Evolutionary conservation across 23 red algal genomes (phyloP).

Genomic region (Porphyridium purpureum): DNA sequence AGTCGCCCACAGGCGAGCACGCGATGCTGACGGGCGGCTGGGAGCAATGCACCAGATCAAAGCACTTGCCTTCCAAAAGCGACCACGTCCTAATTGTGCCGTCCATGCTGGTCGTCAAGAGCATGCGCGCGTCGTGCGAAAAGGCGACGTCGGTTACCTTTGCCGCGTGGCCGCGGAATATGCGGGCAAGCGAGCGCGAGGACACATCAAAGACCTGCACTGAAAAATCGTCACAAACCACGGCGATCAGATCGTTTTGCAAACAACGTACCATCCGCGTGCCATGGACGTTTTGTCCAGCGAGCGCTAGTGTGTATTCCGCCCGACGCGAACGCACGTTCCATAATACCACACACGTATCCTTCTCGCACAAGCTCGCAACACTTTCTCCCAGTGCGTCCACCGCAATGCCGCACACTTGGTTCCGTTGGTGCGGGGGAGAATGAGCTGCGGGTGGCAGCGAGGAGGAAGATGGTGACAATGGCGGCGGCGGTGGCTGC

Average conservation of each 20-base stretch:
- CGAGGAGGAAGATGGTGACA: no score
- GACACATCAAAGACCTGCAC: constrained; percentile 58
- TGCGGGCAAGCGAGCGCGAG: constrained; percentile 36
- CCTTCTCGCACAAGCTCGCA: no score
- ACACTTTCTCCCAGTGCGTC: no score
- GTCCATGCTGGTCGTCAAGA: constrained; percentile 66
- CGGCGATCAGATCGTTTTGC: constrained; percentile 58
- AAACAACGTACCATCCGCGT: constrained; percentile 40
- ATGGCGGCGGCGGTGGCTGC: no score
- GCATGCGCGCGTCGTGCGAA: constrained; percentile 17
- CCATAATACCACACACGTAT: no score
- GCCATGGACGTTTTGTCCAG: no score
- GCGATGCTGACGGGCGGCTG: constrained; percentile 47
- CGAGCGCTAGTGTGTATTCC: no score
- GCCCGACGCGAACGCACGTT: no score
- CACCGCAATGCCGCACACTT: no score
- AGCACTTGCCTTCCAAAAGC: constrained; percentile 39
- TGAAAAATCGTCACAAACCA: constrained; percentile 40
- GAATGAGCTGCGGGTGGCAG: no score
- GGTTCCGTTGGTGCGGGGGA: no score
- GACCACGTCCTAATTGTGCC: constrained; percentile 79
- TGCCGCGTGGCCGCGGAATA: constrained; percentile 32
- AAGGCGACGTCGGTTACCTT: constrained; percentile 68
- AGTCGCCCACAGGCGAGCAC: constrained; percentile 60
- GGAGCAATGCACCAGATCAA: constrained; percentile 39